Conservation (phyloP, 1,139 yeast species). For the Ogataea hybrid region DNA sequence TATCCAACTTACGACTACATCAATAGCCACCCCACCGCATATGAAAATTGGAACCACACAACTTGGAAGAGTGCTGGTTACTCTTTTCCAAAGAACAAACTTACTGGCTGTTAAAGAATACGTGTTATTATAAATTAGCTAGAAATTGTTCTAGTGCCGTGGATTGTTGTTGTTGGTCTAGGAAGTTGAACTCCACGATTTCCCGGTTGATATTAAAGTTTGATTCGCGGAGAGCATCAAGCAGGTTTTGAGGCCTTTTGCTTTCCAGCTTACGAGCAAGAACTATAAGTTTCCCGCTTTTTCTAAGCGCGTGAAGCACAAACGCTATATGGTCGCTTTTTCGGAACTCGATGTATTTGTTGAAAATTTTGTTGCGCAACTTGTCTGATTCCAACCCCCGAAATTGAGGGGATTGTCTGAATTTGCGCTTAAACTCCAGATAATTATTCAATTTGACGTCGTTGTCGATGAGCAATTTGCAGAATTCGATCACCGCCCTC, state of each 20-base stretch:
- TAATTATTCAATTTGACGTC: slow-evolving; percentile 34
- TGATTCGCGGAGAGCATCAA: neutral
- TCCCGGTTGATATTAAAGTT: slow-evolving; percentile 5
- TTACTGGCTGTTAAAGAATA: slow-evolving; percentile 24
- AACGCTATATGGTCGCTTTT: slow-evolving; percentile 8
- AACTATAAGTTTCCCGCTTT: slow-evolving; percentile 6
- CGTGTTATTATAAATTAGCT: slow-evolving; percentile 2
- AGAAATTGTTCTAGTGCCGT: slow-evolving; percentile 5
- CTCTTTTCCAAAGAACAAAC: slow-evolving; percentile 32
- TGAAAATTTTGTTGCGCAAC: slow-evolving; percentile 39
- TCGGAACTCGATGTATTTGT: slow-evolving; percentile 29
- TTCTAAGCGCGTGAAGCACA: slow-evolving; percentile 2
- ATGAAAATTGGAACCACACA: slow-evolving; percentile 47
- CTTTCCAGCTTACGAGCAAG: slow-evolving; percentile 4
- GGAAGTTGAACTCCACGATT: slow-evolving; percentile 11
- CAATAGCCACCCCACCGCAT: slow-evolving; percentile 45
- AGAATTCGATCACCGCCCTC: slow-evolving; percentile 27
- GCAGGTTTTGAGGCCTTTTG: neutral
- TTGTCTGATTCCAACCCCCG: slow-evolving; percentile 33
- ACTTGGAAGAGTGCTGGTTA: slow-evolving; percentile 38
- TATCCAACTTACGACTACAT: slow-evolving; percentile 57
- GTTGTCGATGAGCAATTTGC: slow-evolving; percentile 33
- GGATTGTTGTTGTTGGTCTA: slow-evolving; percentile 3
- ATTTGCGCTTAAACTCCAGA: slow-evolving; percentile 45
- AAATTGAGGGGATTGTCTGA: slow-evolving; percentile 33